Conservation (phyloP, 768 basidiomycete species). For the Kwoniella bestiolae region DNA sequence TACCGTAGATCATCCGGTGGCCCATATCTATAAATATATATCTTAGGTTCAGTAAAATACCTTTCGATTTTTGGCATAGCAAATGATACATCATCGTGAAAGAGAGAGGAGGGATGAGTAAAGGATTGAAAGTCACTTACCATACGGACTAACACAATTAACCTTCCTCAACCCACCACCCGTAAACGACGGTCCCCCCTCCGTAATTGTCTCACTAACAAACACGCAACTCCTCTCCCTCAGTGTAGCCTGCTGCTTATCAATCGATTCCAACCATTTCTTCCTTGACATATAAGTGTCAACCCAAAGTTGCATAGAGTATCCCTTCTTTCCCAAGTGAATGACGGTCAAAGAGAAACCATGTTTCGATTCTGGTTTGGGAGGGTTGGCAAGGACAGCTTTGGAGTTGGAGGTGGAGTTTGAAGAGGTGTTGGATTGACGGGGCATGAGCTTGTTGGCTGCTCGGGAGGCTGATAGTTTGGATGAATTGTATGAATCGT, state of each 20-base stretch:
- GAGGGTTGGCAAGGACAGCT: conserved; percentile 22
- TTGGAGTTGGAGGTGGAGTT: conserved; percentile 38
- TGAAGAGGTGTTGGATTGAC: conserved; percentile 34
- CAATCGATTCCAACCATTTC: conserved; percentile 92
- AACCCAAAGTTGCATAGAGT: conserved; percentile 89
- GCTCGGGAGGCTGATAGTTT: conserved; percentile 48
- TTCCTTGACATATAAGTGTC: conserved; percentile 78
- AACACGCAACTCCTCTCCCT: conserved; percentile 84
- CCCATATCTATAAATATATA: conserved; percentile 74
- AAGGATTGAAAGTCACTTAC: conserved; percentile 63
- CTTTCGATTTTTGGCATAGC: too few species aligned
- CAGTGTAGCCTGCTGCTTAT: conserved; percentile 83
- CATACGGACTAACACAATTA: conserved; percentile 84
- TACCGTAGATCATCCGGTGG: conserved; percentile 88
- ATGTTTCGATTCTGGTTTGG: conserved; percentile 67
- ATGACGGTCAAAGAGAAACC: conserved; percentile 91
- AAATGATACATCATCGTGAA: neutral
- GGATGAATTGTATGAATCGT: conserved; percentile 65
- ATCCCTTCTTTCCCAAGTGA: conserved; percentile 89
- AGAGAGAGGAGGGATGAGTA: neutral
- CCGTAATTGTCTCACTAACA: conserved; percentile 79
- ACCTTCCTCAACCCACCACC: conserved; percentile 84
- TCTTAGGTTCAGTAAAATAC: too few species aligned
- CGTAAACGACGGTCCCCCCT: conserved; percentile 65
- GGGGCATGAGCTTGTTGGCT: conserved; percentile 37